Evolutionary conservation across 2,329 filamentous ascomycete species (phyloP).

Genomic region (Iodosphaeria phyllophila): DNA sequence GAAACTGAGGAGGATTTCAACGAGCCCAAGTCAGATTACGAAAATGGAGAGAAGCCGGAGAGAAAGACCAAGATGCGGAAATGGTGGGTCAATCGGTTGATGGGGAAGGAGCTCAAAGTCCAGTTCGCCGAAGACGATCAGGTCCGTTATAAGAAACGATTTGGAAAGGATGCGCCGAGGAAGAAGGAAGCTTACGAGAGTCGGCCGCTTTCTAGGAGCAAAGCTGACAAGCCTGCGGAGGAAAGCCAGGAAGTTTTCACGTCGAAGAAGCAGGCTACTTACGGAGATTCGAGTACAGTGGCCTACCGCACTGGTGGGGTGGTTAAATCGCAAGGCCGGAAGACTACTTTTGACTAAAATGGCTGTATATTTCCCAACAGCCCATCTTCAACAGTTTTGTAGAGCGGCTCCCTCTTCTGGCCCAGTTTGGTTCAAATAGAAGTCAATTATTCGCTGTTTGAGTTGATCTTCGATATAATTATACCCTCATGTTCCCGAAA

Average conservation of each 20-base stretch:
- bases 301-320: conserved; percentile 57
- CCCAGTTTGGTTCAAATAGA: too few relatives aligned
- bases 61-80: conserved; percentile 41
- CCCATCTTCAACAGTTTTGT: too few relatives aligned
- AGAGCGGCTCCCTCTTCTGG: too few relatives aligned
- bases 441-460: too few relatives aligned
- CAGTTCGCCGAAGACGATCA: conserved; percentile 89
- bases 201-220: too few relatives aligned
- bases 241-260: conserved; percentile 5
- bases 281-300: conserved; percentile 29
- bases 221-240: conserved; percentile 18
- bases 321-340: conserved; percentile 61
- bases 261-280: conserved; percentile 20
- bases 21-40: conserved; percentile 24
- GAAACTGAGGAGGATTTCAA: conserved; percentile 44
- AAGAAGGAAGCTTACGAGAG: conserved; percentile 9
- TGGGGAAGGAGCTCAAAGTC: conserved; percentile 65
- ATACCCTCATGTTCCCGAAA: too few relatives aligned
- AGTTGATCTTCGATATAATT: too few relatives aligned
- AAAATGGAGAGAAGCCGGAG: conserved; percentile 23
- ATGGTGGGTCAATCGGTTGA: conserved; percentile 74
- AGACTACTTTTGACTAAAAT: conserved; percentile 57
- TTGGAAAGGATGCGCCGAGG: conserved; percentile 48
- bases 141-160: conserved; percentile 83
- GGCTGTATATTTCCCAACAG: conserved; percentile 2